phyloP scores from a whole-genome alignment of 192 early-diverging fungal species.

The Physocladia obscura region DNA sequence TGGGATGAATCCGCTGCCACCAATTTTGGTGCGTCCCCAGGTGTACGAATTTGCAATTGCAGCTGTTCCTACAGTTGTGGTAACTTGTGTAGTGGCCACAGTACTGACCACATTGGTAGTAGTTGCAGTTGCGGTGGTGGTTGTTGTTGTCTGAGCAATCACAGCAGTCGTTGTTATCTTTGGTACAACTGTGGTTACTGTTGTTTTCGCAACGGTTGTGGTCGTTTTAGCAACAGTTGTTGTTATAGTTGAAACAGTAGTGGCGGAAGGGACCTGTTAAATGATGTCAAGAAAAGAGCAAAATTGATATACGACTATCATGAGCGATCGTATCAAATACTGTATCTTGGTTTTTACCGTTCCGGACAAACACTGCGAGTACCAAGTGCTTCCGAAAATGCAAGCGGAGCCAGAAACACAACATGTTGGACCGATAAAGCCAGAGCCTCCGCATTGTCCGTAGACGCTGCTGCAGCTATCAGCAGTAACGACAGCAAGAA shows the following conservation, averaged over 20 bases:
- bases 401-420: background rate
- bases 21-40: background rate
- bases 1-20: background rate
- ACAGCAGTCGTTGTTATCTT: background rate
- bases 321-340: background rate
- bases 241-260: background rate
- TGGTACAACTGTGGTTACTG: background rate
- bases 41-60: background rate
- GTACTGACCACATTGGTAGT: background rate
- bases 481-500: too few species aligned
- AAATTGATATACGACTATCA: background rate
- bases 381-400: background rate
- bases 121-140: background rate
- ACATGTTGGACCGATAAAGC: background rate
- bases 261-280: background rate
- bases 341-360: background rate
- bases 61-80: background rate
- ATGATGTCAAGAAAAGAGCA: background rate
- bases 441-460: background rate
- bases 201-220: background rate
- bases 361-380: background rate
- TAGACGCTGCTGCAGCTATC: background rate
- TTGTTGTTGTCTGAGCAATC: background rate
- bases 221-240: background rate
- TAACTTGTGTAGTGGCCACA: background rate